These are phyloP conservation scores for Salix purpurea DNA, from an alignment of 345 rosid genomes.

Conservation along the genomic window DNA sequence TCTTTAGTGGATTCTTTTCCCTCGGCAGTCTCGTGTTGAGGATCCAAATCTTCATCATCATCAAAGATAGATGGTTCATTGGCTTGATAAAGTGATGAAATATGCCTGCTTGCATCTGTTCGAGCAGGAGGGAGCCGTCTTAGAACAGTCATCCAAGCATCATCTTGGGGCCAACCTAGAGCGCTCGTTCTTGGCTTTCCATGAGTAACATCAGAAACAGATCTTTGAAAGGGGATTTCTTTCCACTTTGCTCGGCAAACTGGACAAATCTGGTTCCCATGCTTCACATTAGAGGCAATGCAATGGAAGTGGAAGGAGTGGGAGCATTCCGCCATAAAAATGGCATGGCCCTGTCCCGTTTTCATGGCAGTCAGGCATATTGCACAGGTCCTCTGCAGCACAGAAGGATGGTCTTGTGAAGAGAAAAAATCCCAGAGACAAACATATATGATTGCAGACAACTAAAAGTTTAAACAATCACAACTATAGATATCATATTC, in stretches of 20 bases:
- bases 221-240: conserved; percentile 26
- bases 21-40: not conserved
- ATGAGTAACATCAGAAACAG: conserved; percentile 1
- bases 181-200: conserved; percentile 17
- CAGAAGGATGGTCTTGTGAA: conserved; percentile 15
- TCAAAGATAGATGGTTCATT: conserved; percentile 18
- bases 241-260: conserved; percentile 34
- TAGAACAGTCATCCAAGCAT: conserved; percentile 21
- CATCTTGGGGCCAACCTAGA: conserved; percentile 16
- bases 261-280: conserved; percentile 30
- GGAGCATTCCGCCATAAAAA: conserved; percentile 29
- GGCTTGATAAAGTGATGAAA: conserved; percentile 11
- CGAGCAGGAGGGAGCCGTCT: conserved; percentile 19
- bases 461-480: not conserved
- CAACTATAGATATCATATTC: not conserved
- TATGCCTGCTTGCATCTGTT: conserved; percentile 6
- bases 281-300: conserved; percentile 26
- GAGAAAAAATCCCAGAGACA: conserved; percentile 4
- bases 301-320: conserved; percentile 32
- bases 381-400: conserved; percentile 56
- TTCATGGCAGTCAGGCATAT: conserved; percentile 27
- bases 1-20: not conserved
- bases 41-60: conserved; percentile 22
- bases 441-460: not conserved
- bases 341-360: conserved; percentile 28